Conservation (phyloP, 176 grass and related monocot species). For the sorghum (Sorghum bicolor) region Sorghum_bicolor_NCBIv3 NC_012870.2:68692001-68692500, state of each 20-base stretch:
- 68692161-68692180: background rate
- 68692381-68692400: background rate
- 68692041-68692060: constrained; percentile 73
- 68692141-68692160: constrained; percentile 42
- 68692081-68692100: constrained; percentile 7
- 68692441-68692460: background rate
- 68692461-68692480: background rate
- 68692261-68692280: constrained; percentile 71
- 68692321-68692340: constrained; percentile 54
- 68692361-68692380: background rate
- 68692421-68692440: background rate
- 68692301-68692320: constrained; percentile 42
- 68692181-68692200: background rate
- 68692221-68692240: background rate
- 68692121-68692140: constrained; percentile 32
- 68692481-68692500: background rate
- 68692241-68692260: constrained; percentile 66
- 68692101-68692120: constrained; percentile 10
- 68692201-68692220: background rate
- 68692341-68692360: background rate
- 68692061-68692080: constrained; percentile 50
- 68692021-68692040: constrained; percentile 76
- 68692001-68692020: constrained; percentile 10
- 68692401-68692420: background rate
- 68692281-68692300: constrained; percentile 68